A percentile compares a stretch with the other conserved stretches of the same genome.
These are phyloP conservation scores for Calonectria hawksworthii DNA, from an alignment of 2,329 filamentous ascomycete genomes.

Conservation along the genomic window DNA sequence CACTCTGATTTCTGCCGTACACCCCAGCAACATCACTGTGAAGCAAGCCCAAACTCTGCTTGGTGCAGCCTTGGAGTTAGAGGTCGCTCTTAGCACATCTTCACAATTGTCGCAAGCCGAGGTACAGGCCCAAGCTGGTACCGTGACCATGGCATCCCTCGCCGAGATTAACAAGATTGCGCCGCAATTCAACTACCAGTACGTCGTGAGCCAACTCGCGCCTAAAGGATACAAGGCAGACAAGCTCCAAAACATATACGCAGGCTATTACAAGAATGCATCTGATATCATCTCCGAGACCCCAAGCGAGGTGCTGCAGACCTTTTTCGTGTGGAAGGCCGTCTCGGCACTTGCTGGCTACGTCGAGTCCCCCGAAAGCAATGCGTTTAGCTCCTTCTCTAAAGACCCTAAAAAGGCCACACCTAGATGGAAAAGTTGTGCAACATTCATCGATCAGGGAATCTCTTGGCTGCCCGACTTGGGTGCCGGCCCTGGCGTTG, in stretches of 20 bases:
- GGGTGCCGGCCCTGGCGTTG: fast-evolving
- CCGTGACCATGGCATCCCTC: neutral
- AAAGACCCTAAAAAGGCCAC: constrained; percentile 41
- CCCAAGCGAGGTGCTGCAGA: constrained; percentile 67
- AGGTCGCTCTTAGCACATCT: neutral
- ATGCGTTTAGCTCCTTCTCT: constrained; percentile 70
- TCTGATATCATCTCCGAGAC: constrained; percentile 68
- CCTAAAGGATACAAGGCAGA: constrained; percentile 44
- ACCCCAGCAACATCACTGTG: constrained; percentile 23
- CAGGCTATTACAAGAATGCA: constrained; percentile 71
- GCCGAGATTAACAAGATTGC: constrained; percentile 12
- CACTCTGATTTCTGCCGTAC: constrained; percentile 2
- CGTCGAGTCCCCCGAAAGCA: constrained; percentile 72
- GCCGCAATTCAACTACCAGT: constrained; percentile 25
- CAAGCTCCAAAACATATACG: constrained; percentile 67
- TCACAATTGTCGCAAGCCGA: neutral
- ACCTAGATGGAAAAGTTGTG: constrained; percentile 28
- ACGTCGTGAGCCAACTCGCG: constrained; percentile 27
- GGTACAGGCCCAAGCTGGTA: neutral
- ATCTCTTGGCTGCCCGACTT: constrained; percentile 18
- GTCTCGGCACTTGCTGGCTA: constrained; percentile 66
- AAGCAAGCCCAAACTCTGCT: neutral
- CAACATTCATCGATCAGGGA: constrained; percentile 17
- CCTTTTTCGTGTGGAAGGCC: constrained; percentile 75
- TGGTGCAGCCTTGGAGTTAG: neutral